Base-by-base conservation (phyloP, 176 grass and related monocot species). In the Avena eriantha region DNA sequence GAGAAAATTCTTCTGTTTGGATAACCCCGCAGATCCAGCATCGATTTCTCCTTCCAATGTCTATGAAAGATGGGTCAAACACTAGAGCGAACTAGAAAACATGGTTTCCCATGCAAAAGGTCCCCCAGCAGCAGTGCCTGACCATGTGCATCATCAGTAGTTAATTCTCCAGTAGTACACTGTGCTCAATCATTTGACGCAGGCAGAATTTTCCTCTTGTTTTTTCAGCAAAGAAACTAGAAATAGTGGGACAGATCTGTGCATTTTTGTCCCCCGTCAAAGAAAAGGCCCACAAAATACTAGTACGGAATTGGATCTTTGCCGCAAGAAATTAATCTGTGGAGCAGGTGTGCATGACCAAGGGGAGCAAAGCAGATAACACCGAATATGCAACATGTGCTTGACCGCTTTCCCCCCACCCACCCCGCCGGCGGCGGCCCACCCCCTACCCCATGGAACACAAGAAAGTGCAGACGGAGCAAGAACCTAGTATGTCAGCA, bases 151-250 rank as follows among this genome's bases (percentile, higher is more conserved):
- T 18, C 2, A 60, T 48, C 56, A 84, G n/a, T 80, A 31, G 26
- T 79, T 73, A 59, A 90, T 66, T 90, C 63, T 63, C 82, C 16
- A 79, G 75, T 61, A 84, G 75, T 84, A 91, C 85, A 84, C 76
- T 59, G 74, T 59, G 74, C 85, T 78, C 81, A 91, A 88, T 88
- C 89, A 88, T 91, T 88, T 88, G 81, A 54, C 5, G 76, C 29
- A 19, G 85, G 86, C 35, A 81, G 53, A 81, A 84, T 79, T 85
- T 69, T 15, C 29, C 15, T 24, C 17, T 60, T 35, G 24, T n/a
- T 82, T 79, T 67, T 76, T 47, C 18, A 26, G 56, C 11, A n/a
- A 24, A 76, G 21, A 80, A 15, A 33, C 85, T 78, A 43, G 65
- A 87, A 48, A 24, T 73, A 79, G 68, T 24, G 23, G 21, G 85